phyloP scores from a whole-genome alignment of 371 early-diverging fungal genomes.

The Mucor sp. region DNA sequence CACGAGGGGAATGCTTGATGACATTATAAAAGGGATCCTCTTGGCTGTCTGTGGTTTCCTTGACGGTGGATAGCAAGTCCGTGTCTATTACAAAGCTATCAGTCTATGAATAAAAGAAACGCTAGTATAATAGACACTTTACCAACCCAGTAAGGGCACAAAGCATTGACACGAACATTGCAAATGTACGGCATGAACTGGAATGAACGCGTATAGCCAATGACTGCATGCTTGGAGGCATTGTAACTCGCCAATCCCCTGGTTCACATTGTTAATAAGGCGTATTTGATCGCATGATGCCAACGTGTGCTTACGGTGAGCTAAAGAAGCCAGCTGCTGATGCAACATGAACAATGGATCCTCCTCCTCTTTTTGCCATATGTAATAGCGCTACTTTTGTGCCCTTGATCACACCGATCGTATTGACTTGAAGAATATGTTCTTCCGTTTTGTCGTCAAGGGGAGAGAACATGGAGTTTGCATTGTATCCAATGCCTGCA shows the following conservation, averaged over 20 bases:
- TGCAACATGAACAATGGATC: constrained; percentile 50
- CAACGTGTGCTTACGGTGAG: constrained; percentile 8
- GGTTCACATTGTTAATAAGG: not conserved
- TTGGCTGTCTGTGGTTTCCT: not conserved
- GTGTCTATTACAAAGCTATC: not conserved
- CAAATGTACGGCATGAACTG: constrained; percentile 56
- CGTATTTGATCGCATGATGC: not conserved
- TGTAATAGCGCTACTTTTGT: constrained; percentile 44
- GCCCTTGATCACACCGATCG: constrained; percentile 63
- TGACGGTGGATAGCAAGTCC: not conserved
- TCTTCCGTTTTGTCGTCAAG: constrained; percentile 32
- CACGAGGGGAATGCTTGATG: constrained; percentile 19
- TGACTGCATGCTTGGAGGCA: constrained; percentile 91
- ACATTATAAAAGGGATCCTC: constrained; percentile 12
- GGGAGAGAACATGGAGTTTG: constrained; percentile 26
- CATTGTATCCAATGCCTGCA: constrained; percentile 57
- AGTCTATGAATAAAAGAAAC: not conserved
- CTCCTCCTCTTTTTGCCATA: constrained; percentile 44
- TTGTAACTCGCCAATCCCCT: constrained; percentile 53
- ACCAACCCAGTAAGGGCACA: constrained; percentile 34
- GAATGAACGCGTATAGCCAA: constrained; percentile 87
- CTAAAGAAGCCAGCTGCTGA: constrained; percentile 32
- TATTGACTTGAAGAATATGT: constrained; percentile 65
- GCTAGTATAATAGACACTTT: not conserved
- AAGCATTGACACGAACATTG: constrained; percentile 44